A percentile compares a stretch with the other conserved stretches of the same genome.
Conservation (phyloP, 2,329 filamentous ascomycete species). For the Xylariales sp. region DNA sequence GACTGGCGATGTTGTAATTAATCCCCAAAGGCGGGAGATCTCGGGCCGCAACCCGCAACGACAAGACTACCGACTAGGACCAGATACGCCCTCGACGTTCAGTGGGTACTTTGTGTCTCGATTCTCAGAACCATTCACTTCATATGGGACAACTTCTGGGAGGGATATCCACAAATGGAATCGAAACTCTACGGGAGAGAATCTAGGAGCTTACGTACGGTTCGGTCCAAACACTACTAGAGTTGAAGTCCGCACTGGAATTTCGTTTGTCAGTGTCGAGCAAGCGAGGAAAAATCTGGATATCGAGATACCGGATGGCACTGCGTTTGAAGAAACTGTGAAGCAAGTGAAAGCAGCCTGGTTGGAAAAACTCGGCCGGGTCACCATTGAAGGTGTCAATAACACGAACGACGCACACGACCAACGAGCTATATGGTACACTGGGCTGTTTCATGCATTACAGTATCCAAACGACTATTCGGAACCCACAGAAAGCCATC, state of each 20-base stretch:
- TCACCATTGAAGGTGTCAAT: slow-evolving; percentile 58
- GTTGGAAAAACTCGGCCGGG: slow-evolving; percentile 58
- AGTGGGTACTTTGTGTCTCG: slow-evolving; percentile 60
- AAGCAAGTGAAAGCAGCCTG: slow-evolving; percentile 56
- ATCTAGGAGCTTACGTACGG: slow-evolving; percentile 53
- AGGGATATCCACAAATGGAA: slow-evolving; percentile 43
- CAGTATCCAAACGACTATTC: slow-evolving; percentile 62
- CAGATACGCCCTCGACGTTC: slow-evolving; percentile 55
- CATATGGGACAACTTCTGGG: slow-evolving; percentile 52
- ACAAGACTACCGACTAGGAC: slow-evolving; percentile 59
- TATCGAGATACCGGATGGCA: slow-evolving; percentile 54
- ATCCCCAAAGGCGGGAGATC: slow-evolving; percentile 52
- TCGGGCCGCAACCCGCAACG: slow-evolving; percentile 59
- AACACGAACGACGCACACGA: slow-evolving; percentile 55
- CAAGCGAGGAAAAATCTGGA: slow-evolving; percentile 60
- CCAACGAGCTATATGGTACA: slow-evolving; percentile 59
- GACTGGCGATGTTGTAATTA: slow-evolving; percentile 57
- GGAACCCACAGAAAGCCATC: slow-evolving; percentile 51
- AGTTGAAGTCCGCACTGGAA: slow-evolving; percentile 59
- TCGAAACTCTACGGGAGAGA: slow-evolving; percentile 50
- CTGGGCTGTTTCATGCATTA: slow-evolving; percentile 58
- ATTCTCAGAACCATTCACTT: slow-evolving; percentile 57
- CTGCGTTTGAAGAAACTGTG: slow-evolving; percentile 54
- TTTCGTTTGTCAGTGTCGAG: slow-evolving; percentile 60
- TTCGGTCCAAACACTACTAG: slow-evolving; percentile 48